These are phyloP conservation scores for Naganishia vaughanmartiniae DNA, from an alignment of 768 basidiomycete genomes.

Conservation along the genomic window DNA sequence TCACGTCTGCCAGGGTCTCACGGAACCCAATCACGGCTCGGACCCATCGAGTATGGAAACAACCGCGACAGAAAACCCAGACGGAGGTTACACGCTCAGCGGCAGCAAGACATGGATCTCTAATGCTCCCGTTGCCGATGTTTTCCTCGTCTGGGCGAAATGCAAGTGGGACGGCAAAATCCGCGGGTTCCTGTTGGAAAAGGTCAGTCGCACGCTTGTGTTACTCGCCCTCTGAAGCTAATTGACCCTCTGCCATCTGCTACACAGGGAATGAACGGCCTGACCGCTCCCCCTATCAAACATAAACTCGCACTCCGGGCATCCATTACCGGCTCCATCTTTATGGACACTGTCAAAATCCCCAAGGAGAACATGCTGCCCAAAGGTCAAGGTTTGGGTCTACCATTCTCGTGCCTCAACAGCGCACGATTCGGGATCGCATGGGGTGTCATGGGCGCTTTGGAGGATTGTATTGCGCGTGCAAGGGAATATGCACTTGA, in stretches of 20 bases:
- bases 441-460: slow-evolving; percentile 93
- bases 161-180: slow-evolving; percentile 92
- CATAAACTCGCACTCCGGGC: slow-evolving; percentile 89
- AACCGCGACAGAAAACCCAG: slow-evolving; percentile 69
- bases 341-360: slow-evolving; percentile 87
- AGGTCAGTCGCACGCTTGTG: slow-evolving; percentile 57
- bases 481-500: slow-evolving; percentile 82
- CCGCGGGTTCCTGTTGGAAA: slow-evolving; percentile 85
- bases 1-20: slow-evolving; percentile 65
- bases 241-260: neutral
- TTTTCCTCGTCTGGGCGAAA: slow-evolving; percentile 87
- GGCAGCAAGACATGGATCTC: slow-evolving; percentile 99
- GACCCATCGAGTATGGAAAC: slow-evolving; percentile 99
- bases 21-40: slow-evolving; percentile 94
- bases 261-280: slow-evolving; percentile 70
- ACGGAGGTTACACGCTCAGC: slow-evolving; percentile 78
- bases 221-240: neutral
- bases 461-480: slow-evolving; percentile 81
- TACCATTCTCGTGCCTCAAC: slow-evolving; percentile 89
- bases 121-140: slow-evolving; percentile 87
- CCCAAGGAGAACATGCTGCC: slow-evolving; percentile 72
- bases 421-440: slow-evolving; percentile 85
- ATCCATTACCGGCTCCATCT: slow-evolving; percentile 60
- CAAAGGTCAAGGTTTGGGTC: slow-evolving; percentile 70
- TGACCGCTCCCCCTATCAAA: slow-evolving; percentile 81